These are phyloP conservation scores for Plasmopara viticola DNA, from an alignment of 352 stramenopile genomes.

Conservation along the genomic window DNA sequence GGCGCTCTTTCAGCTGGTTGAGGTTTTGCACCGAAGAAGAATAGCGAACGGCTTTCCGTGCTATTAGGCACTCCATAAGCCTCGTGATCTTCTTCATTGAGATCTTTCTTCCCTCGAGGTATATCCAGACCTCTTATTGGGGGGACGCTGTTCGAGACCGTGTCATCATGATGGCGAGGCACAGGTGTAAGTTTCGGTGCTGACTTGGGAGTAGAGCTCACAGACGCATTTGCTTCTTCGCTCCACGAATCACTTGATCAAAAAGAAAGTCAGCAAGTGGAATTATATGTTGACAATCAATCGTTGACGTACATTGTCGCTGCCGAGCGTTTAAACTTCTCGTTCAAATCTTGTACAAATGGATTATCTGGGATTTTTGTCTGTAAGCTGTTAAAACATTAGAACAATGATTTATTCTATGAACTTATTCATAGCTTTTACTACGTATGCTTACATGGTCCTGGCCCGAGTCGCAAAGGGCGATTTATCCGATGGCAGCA, in stretches of 20 bases:
- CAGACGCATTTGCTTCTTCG: constrained; percentile 9
- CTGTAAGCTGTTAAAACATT: constrained; percentile 25
- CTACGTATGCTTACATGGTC: constrained; percentile 29
- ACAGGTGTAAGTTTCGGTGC: constrained; percentile 4
- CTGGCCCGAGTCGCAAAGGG: constrained; percentile 50
- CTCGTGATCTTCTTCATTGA: constrained; percentile 11
- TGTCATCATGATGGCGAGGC: constrained; percentile 12
- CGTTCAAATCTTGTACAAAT: constrained; percentile 48
- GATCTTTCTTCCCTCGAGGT: constrained; percentile 12
- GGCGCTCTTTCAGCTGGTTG: constrained; percentile 4
- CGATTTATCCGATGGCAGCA: constrained; percentile 56
- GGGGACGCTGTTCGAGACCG: constrained; percentile 15
- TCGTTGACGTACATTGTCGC: constrained; percentile 33
- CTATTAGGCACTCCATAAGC: constrained; percentile 19
- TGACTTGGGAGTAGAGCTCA: constrained; percentile 11
- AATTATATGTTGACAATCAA: neutral
- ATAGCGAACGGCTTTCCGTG: constrained; percentile 26
- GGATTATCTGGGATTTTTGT: constrained; percentile 37
- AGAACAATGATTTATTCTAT: constrained; percentile 4
- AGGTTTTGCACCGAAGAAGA: constrained; percentile 45
- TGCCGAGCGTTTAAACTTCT: constrained; percentile 40
- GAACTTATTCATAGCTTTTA: neutral
- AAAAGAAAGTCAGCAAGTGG: constrained; percentile 1
- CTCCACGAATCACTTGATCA: constrained; percentile 45
- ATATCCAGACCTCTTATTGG: constrained; percentile 26